Conservation (phyloP, 2,329 filamentous ascomycete genomes). For the Ramularia collo-cygni region DNA sequence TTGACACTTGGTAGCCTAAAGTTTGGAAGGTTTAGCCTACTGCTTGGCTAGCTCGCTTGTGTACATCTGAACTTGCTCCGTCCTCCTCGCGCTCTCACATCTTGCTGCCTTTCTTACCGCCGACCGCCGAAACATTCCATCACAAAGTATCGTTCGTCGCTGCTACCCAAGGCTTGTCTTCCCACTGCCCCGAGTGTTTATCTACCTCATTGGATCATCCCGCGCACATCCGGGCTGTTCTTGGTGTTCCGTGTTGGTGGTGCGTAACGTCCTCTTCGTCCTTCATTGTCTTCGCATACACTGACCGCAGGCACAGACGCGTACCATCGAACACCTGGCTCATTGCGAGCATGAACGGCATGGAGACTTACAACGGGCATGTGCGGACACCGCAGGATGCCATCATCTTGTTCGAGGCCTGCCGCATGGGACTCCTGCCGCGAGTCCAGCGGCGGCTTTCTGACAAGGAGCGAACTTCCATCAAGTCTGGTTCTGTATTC, state of each 20-base stretch:
- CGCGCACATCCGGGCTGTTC: too few relatives aligned
- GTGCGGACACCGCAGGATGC: conserved; percentile 95
- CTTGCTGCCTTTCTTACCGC: not conserved
- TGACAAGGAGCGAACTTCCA: conserved; percentile 94
- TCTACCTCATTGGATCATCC: too few relatives aligned
- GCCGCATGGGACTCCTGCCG: conserved; percentile 78
- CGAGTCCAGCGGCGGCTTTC: conserved; percentile 88
- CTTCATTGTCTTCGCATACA: not conserved
- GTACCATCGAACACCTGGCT: not conserved
- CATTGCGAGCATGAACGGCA: conserved; percentile 35
- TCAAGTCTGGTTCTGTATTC: conserved; percentile 93
- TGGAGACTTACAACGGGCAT: conserved; percentile 96
- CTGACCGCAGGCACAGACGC: conserved; percentile 1
- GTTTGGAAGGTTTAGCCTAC: too few relatives aligned
- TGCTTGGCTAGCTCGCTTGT: too few relatives aligned
- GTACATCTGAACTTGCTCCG: not conserved
- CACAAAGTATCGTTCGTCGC: too few relatives aligned
- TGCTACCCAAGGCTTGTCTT: too few relatives aligned
- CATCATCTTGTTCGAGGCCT: conserved; percentile 98
- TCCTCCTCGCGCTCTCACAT: not conserved
- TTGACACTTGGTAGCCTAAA: too few relatives aligned
- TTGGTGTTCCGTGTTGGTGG: not conserved
- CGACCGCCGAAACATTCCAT: too few relatives aligned
- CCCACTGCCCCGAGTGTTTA: too few relatives aligned
- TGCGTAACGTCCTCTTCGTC: not conserved